These are phyloP conservation scores for Xylaria sp. DNA, from an alignment of 2,329 filamentous ascomycete species.

Conservation along the genomic window DNA sequence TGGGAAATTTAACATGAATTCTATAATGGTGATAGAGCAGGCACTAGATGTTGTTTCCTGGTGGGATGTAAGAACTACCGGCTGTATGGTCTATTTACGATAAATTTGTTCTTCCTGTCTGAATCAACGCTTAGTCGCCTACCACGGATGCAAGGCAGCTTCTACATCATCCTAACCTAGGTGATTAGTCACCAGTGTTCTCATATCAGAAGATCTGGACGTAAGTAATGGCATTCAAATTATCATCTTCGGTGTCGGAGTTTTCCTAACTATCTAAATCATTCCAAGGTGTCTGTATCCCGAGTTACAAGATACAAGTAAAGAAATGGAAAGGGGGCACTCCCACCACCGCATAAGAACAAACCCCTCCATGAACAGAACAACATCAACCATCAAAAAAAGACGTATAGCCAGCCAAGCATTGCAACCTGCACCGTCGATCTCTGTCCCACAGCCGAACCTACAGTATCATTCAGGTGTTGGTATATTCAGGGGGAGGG, in stretches of 20 bases:
- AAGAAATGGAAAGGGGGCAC: too few relatives aligned
- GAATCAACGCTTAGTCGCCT: neutral
- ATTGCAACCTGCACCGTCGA: neutral
- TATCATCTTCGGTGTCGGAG: too few relatives aligned
- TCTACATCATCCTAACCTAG: neutral
- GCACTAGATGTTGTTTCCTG: neutral
- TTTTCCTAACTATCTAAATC: too few relatives aligned
- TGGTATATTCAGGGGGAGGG: neutral
- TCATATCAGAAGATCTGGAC: too few relatives aligned
- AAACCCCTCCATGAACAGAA: neutral
- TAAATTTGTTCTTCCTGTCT: neutral
- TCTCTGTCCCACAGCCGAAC: neutral
- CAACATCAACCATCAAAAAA: too few relatives aligned
- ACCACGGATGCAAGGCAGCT: neutral
- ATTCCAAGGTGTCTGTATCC: too few relatives aligned
- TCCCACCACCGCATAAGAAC: neutral
- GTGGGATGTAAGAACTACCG: neutral
- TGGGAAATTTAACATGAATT: neutral
- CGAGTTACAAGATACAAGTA: too few relatives aligned
- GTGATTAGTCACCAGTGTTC: too few relatives aligned
- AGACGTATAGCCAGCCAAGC: neutral
- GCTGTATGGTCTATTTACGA: neutral
- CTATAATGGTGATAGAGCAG: neutral
- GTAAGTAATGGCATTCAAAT: neutral
- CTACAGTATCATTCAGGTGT: neutral